Base-by-base conservation (phyloP, 1,139 yeast species). In the Candida pseudocylindracea region DNA sequence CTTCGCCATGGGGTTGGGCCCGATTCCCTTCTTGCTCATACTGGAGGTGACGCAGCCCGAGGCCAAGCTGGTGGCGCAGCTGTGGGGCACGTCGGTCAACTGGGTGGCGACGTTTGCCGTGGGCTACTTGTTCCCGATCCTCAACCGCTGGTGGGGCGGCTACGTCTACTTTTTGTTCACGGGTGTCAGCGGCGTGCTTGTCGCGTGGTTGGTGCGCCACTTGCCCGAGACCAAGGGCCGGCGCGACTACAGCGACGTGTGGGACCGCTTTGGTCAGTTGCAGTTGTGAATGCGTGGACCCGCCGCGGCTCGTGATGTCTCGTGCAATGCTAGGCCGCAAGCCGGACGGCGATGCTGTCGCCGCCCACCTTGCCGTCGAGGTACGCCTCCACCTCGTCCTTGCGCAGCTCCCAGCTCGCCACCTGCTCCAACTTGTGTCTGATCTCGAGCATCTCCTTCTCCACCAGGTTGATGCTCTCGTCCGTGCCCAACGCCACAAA, bases 1-100 rank as follows among this genome's bases (percentile, higher is more conserved):
- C 30, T 88, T 85, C 55, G 96, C 95, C 0, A 55, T 76, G 32
- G 98, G 98, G 0, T 51, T 83, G 38, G 98, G 98, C 0, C 96
- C 98, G 10, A 80, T 88, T 33, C 96, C 98, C 27, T 85, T 85
- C 53, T 55, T 85, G 40, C 54, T 85, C 37, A 75, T 88, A n/a
- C 70, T 93, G 8, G 96, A 88, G 48, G 72, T 85, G 12, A 75
- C 93, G 0, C 92, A 81, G 36, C 58, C 68, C 2, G 67, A 68
- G 35, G 91, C 88, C 3, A 75, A 72, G 36, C 91, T 85, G 2
- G 60, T 71, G 33, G 95, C 96, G 1, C 98, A 88, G 51, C 74
- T 93, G 46, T 74, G 81, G 61, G 96, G 93, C 8, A 79, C 91
- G 0, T 69, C 83, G 10, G 67, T 81, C 57, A 88, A 85, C 50